Conservation (phyloP, 805 yeast genomes). For the Grigorovia humatica region DNA sequence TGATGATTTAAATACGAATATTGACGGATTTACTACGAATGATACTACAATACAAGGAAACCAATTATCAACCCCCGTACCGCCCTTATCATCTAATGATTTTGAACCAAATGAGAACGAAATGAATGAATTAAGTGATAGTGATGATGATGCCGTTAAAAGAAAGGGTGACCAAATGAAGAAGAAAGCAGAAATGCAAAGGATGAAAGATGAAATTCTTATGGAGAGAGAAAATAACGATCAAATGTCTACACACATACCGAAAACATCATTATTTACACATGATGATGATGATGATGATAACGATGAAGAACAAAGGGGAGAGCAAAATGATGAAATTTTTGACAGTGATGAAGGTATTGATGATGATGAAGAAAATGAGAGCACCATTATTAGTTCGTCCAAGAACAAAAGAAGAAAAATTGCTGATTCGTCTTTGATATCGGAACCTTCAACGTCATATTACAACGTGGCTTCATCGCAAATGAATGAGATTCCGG, state of each 20-base stretch:
- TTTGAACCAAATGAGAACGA: neutral
- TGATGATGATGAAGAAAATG: neutral
- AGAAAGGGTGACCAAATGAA: neutral
- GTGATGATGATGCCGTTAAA: conserved; percentile 1
- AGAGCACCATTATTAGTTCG: neutral
- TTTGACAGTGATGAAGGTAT: neutral
- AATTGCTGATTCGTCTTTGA: neutral
- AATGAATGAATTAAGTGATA: conserved; percentile 1
- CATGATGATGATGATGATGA: neutral
- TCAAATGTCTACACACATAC: neutral
- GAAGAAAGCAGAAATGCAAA: neutral
- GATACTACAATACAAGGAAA: neutral
- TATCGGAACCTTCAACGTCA: neutral
- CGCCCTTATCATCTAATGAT: neutral
- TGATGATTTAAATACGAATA: neutral
- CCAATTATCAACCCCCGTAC: neutral
- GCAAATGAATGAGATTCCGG: neutral
- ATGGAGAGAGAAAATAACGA: neutral
- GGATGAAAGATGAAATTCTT: neutral
- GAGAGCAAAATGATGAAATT: neutral
- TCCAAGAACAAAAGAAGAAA: neutral
- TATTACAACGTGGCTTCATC: neutral
- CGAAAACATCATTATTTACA: neutral
- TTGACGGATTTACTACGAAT: neutral
- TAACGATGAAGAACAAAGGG: neutral